Conservation (phyloP, 2,329 filamentous ascomycete genomes). For the Teratosphaeria viscida region DNA sequence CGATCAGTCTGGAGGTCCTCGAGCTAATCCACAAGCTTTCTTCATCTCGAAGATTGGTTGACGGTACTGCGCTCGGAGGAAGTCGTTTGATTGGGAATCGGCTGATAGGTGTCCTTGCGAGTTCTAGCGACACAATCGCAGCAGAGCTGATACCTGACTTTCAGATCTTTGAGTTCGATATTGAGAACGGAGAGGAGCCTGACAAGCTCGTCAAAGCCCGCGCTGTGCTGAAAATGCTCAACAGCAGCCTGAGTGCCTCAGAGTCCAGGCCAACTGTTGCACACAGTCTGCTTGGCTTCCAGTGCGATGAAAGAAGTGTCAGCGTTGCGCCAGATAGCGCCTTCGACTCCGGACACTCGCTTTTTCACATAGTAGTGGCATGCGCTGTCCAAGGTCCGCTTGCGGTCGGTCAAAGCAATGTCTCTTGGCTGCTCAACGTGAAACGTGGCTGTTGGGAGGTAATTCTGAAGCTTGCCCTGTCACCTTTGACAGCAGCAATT, state of each 20-base stretch:
- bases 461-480: slow-evolving; percentile 72
- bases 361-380: slow-evolving; percentile 69
- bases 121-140: slow-evolving; percentile 51
- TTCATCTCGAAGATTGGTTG: slow-evolving; percentile 67
- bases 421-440: slow-evolving; percentile 33
- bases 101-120: slow-evolving; percentile 18
- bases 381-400: slow-evolving; percentile 44
- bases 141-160: slow-evolving; percentile 75
- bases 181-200: slow-evolving; percentile 57
- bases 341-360: slow-evolving; percentile 60
- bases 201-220: slow-evolving; percentile 68
- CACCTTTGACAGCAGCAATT: slow-evolving; percentile 63
- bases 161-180: slow-evolving; percentile 72
- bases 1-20: slow-evolving; percentile 69
- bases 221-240: slow-evolving; percentile 76
- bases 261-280: slow-evolving; percentile 75
- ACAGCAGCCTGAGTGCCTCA: slow-evolving; percentile 64
- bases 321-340: slow-evolving; percentile 57
- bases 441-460: slow-evolving; percentile 45
- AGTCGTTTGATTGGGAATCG: slow-evolving; percentile 14
- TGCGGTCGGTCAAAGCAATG: slow-evolving; percentile 23
- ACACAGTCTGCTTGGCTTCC: slow-evolving; percentile 83
- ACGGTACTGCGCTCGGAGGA: slow-evolving; percentile 44
- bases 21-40: slow-evolving; percentile 78
- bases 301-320: slow-evolving; percentile 59